phyloP scores from a whole-genome alignment of 176 grass and related monocot species.

The Aegilops tauschii region DNA sequence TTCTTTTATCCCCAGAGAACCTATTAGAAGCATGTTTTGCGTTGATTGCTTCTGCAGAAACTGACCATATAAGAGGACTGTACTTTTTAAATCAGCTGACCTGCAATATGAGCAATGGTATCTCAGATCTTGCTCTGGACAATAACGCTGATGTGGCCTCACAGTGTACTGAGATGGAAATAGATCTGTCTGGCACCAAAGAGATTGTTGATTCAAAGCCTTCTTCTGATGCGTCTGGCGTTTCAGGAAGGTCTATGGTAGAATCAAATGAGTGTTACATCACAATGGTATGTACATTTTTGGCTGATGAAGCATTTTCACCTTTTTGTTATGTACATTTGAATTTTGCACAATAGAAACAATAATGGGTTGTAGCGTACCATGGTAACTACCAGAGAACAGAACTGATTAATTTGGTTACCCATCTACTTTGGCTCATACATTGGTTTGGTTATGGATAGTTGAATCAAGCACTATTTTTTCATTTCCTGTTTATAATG shows the following conservation, averaged over 20 bases:
- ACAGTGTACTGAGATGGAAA: slow-evolving; percentile 29
- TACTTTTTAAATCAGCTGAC: slow-evolving; percentile 88
- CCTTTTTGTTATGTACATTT: slow-evolving; percentile 16
- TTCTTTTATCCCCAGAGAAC: slow-evolving; percentile 73
- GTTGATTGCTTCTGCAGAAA: slow-evolving; percentile 59
- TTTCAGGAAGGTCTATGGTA: slow-evolving; percentile 31
- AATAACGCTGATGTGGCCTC: slow-evolving; percentile 31
- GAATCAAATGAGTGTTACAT: slow-evolving; percentile 64
- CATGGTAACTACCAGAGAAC: neutral
- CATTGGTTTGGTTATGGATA: neutral
- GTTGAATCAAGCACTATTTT: neutral
- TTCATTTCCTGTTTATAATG: slow-evolving; percentile 16
- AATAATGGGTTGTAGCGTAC: slow-evolving; percentile 1
- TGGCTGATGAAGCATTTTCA: slow-evolving; percentile 19
- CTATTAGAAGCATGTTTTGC: slow-evolving; percentile 76
- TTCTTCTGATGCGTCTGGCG: slow-evolving; percentile 9
- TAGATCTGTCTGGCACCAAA: slow-evolving; percentile 29
- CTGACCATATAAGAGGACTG: slow-evolving; percentile 51
- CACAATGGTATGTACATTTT: slow-evolving; percentile 63
- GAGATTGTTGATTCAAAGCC: slow-evolving; percentile 31
- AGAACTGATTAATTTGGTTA: neutral
- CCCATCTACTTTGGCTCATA: neutral
- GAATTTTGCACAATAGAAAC: neutral
- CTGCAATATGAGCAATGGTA: slow-evolving; percentile 47
- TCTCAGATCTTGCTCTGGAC: slow-evolving; percentile 32